Evolutionary conservation across 768 basidiomycete species (phyloP).

Genomic region (Lentinula lateritia): DNA sequence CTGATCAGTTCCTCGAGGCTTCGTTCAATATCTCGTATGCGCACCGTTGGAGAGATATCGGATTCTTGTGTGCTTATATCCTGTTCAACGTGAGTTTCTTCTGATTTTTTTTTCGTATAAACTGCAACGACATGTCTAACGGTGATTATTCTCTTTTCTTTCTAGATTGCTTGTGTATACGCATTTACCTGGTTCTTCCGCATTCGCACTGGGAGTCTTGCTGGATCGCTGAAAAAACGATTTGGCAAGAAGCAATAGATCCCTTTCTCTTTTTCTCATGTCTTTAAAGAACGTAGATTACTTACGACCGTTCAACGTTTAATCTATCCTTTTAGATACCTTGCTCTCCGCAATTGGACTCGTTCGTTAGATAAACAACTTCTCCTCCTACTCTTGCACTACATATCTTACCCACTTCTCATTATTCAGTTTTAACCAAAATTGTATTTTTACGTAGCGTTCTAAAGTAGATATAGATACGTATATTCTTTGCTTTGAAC

Average conservation of each 20-base stretch:
- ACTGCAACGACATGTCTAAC: too few species aligned
- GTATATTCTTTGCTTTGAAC: too few species aligned
- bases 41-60: constrained; percentile 50
- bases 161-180: constrained; percentile 36
- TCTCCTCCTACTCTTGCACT: too few species aligned
- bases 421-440: too few species aligned
- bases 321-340: too few species aligned
- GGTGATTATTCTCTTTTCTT: constrained; percentile 10
- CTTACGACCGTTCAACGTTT: not conserved
- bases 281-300: not conserved
- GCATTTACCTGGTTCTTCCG: constrained; percentile 49
- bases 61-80: constrained; percentile 42
- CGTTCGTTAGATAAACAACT: too few species aligned
- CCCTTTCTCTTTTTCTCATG: not conserved
- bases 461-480: too few species aligned
- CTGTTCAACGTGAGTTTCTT: constrained; percentile 41
- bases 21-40: constrained; percentile 54
- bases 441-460: too few species aligned
- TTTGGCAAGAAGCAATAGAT: constrained; percentile 3
- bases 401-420: too few species aligned
- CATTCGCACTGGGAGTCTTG: constrained; percentile 27
- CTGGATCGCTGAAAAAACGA: constrained; percentile 20
- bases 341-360: too few species aligned
- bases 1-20: constrained; percentile 49
- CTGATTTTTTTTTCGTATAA: too few species aligned